Evolutionary conservation across 2,329 filamentous ascomycete species (phyloP).

Genomic region (Fusarium paranaense): DNA sequence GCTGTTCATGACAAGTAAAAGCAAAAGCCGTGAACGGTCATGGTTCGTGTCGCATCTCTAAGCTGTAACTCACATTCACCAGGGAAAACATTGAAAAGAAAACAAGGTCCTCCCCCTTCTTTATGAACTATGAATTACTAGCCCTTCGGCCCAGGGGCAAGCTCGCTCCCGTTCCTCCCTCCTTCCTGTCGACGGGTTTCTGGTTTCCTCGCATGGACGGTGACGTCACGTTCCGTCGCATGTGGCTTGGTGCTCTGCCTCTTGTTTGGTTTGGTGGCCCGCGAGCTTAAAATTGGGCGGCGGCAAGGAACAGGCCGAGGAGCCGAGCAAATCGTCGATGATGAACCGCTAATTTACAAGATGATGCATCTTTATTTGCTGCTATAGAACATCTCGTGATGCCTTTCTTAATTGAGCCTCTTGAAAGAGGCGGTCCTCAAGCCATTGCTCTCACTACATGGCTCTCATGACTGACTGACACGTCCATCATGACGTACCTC

Average conservation of each 20-base stretch:
- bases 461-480: not conserved
- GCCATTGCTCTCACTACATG: not conserved
- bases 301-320: constrained; percentile 21
- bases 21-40: not conserved
- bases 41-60: not conserved
- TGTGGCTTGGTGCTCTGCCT: constrained; percentile 25
- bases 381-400: not conserved
- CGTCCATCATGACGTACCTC: not conserved
- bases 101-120: not conserved
- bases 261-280: constrained; percentile 7
- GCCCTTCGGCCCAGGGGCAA: constrained; percentile 4
- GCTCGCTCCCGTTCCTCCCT: constrained; percentile 5
- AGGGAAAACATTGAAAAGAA: not conserved
- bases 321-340: constrained; percentile 22
- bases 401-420: not conserved
- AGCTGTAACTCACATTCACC: not conserved
- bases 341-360: constrained; percentile 24
- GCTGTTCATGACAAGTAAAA: not conserved
- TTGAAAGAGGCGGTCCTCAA: not conserved
- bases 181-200: not conserved
- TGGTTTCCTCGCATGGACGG: constrained; percentile 12
- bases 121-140: not conserved
- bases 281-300: constrained; percentile 14
- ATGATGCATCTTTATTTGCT: constrained; percentile 15
- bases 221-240: constrained; percentile 35